A percentile compares a stretch with the other conserved stretches of the same genome.
phyloP scores from a whole-genome alignment of 2,329 filamentous ascomycete species.

The Fusarium domesticum region DNA sequence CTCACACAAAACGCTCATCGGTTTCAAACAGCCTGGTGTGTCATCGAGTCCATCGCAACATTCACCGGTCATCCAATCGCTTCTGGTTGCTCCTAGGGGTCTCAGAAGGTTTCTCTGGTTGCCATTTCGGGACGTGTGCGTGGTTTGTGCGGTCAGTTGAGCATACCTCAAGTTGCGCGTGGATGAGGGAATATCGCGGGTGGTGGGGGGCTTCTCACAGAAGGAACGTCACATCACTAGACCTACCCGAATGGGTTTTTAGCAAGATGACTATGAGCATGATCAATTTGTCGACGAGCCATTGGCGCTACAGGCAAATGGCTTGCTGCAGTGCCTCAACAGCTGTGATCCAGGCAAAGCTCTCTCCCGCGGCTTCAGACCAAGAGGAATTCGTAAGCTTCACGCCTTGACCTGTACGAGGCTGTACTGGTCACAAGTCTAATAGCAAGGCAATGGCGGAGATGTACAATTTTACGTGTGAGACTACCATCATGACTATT shows the following conservation, averaged over 20 bases:
- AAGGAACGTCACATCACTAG: too few species aligned
- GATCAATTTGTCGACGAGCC: too few species aligned
- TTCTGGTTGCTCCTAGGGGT: not conserved
- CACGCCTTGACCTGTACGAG: not conserved
- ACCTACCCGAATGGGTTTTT: too few species aligned
- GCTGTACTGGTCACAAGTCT: not conserved
- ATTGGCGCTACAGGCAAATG: too few species aligned
- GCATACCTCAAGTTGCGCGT: not conserved
- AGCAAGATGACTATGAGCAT: too few species aligned
- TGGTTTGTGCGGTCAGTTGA: not conserved
- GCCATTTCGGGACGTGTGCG: not conserved
- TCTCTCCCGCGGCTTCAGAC: not conserved
- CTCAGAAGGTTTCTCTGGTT: not conserved
- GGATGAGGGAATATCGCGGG: not conserved
- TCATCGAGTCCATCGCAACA: not conserved
- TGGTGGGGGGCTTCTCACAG: too few species aligned
- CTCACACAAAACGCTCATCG: not conserved
- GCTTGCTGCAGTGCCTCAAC: too few species aligned
- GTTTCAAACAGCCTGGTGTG: not conserved
- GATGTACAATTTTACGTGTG: not conserved
- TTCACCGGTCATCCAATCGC: not conserved
- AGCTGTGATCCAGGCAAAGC: too few species aligned
- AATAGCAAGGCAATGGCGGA: not conserved
- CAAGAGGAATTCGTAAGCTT: not conserved
- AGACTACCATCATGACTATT: not conserved